Evolutionary conservation across 2,329 filamentous ascomycete species (phyloP).

Genomic region (Cladosporium phlei): DNA sequence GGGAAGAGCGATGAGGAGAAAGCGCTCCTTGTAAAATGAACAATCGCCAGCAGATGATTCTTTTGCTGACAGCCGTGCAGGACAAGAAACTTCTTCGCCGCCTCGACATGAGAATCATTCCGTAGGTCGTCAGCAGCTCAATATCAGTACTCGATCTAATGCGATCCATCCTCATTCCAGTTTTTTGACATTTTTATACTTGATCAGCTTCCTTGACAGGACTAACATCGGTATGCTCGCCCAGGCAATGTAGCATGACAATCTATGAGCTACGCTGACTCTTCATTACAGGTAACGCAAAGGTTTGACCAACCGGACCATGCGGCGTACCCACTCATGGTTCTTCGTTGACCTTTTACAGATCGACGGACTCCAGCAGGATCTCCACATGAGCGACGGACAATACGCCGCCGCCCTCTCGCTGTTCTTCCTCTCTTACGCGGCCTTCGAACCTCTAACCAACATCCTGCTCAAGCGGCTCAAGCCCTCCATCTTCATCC

Average conservation of each 20-base stretch:
- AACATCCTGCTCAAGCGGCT: constrained; percentile 74
- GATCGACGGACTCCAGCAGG: constrained; percentile 47
- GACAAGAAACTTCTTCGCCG: constrained; percentile 49
- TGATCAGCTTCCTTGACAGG: constrained; percentile 55
- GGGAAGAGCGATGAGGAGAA: constrained; percentile 18
- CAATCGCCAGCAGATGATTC: not conserved
- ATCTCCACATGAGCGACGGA: constrained; percentile 58
- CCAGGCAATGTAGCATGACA: constrained; percentile 9
- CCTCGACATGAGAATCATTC: constrained; percentile 50
- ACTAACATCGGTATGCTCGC: constrained; percentile 22
- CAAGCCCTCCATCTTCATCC: constrained; percentile 67
- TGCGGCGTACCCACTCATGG: too few species aligned
- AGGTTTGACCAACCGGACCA: too few species aligned
- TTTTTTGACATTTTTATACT: constrained; percentile 53
- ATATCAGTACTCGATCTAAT: too few species aligned
- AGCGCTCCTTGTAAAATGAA: constrained; percentile 11
- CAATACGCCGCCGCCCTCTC: constrained; percentile 73
- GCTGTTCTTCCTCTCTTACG: constrained; percentile 84
- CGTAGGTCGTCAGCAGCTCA: too few species aligned
- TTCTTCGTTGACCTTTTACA: not conserved
- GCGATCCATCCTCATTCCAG: too few species aligned
- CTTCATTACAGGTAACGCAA: constrained; percentile 52
- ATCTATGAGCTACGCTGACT: constrained; percentile 5
- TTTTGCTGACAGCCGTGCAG: constrained; percentile 33
- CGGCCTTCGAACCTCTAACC: constrained; percentile 71